These are phyloP conservation scores for Polyporus tsugae DNA, from an alignment of 1,284 basidiomycete genomes.

Conservation along the genomic window DNA sequence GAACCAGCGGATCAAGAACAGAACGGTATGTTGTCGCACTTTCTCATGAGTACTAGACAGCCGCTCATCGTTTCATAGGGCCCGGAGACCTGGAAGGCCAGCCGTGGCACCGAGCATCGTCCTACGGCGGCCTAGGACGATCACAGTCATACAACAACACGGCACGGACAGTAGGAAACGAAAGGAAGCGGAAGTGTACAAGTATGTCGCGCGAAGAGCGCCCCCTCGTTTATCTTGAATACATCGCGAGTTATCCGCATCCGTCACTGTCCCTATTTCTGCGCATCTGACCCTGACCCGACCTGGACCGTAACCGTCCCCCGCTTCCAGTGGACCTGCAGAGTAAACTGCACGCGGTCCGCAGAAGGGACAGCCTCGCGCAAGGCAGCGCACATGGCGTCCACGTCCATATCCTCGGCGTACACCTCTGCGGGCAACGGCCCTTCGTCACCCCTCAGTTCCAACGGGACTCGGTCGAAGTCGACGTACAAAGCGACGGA, in stretches of 20 bases:
- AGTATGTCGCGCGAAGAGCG: no score
- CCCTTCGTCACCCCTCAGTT: background rate
- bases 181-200: background rate
- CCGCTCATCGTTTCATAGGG: conserved; percentile 29
- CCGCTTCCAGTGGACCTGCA: background rate
- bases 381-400: background rate
- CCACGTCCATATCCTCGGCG: background rate
- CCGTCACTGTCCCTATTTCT: background rate
- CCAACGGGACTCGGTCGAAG: background rate
- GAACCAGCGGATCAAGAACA: conserved; percentile 41
- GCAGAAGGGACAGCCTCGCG: background rate
- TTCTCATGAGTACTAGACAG: no score
- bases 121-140: conserved; percentile 19
- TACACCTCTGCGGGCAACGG: background rate
- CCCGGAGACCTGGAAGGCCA: conserved; percentile 42
- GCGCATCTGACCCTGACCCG: background rate
- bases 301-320: background rate
- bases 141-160: background rate
- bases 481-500: background rate
- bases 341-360: background rate
- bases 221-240: background rate
- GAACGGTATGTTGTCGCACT: conserved; percentile 29
- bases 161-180: background rate
- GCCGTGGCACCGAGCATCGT: conserved; percentile 42
- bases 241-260: background rate